phyloP scores from a whole-genome alignment of 805 yeast species.

The Yamadazyma olivae region DNA sequence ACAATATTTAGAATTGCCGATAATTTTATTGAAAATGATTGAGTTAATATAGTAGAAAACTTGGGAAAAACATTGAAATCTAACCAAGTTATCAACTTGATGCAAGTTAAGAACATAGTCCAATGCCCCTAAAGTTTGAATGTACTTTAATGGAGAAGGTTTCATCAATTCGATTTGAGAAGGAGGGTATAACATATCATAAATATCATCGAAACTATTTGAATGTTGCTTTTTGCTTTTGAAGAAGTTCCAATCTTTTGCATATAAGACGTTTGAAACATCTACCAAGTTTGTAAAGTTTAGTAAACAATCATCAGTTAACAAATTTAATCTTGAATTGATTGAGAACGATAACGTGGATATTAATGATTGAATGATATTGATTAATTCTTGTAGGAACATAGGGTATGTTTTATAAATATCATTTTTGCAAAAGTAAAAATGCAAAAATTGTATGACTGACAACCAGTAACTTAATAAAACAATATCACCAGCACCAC shows the following conservation, averaged over 20 bases:
- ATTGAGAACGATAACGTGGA: slow-evolving; percentile 67
- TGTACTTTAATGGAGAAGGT: slow-evolving; percentile 84
- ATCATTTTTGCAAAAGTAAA: slow-evolving; percentile 66
- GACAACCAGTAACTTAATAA: slow-evolving; percentile 85
- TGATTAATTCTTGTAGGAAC: slow-evolving; percentile 62
- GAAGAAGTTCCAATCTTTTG: slow-evolving; percentile 59
- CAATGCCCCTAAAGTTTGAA: slow-evolving; percentile 86
- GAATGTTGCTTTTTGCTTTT: slow-evolving; percentile 42
- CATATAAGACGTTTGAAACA: slow-evolving; percentile 69
- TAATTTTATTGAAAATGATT: slow-evolving; percentile 67
- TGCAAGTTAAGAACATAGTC: slow-evolving; percentile 81
- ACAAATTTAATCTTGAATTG: slow-evolving; percentile 52
- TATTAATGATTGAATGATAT: slow-evolving; percentile 55
- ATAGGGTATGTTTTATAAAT: slow-evolving; percentile 55
- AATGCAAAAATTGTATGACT: slow-evolving; percentile 70
- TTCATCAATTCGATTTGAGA: slow-evolving; percentile 71
- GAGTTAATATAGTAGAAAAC: slow-evolving; percentile 77
- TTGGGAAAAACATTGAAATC: slow-evolving; percentile 72
- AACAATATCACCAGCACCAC: slow-evolving; percentile 61
- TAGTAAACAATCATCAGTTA: slow-evolving; percentile 65
- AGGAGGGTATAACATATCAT: slow-evolving; percentile 81
- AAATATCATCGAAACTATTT: slow-evolving; percentile 68
- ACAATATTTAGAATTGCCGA: slow-evolving; percentile 64
- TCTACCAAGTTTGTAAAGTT: slow-evolving; percentile 84
- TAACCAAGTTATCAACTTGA: slow-evolving; percentile 73